A percentile compares a stretch with the other conserved stretches of the same genome.
Conservation (phyloP, 139 green algal species). For the Microglena sp. region DNA sequence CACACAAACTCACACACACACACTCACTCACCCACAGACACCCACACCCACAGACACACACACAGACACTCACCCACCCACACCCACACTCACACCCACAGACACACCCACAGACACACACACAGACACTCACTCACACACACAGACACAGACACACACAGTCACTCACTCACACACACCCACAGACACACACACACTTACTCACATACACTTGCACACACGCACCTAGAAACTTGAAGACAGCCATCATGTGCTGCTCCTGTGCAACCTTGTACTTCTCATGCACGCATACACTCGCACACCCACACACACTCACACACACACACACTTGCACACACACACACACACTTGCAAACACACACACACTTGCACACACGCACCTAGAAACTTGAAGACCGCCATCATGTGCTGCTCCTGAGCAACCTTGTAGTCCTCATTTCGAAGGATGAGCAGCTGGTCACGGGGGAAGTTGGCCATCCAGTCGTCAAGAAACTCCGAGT, state of each 20-base stretch:
- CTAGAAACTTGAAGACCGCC: constrained; percentile 28
- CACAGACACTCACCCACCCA: too few relatives aligned
- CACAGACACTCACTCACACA: too few relatives aligned
- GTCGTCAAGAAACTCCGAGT: constrained; percentile 22
- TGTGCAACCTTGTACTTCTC: constrained; percentile 33
- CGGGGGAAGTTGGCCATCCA: constrained; percentile 28
- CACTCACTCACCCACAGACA: too few relatives aligned
- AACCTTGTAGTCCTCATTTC: constrained; percentile 42
- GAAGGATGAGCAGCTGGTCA: constrained; percentile 39
- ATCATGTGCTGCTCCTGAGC: constrained; percentile 30
- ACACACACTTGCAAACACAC: not conserved
- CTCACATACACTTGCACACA: too few relatives aligned
- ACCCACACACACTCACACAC: not conserved
- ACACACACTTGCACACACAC: not conserved
- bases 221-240: constrained; percentile 24
- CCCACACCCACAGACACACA: too few relatives aligned
- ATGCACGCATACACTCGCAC: too few relatives aligned
- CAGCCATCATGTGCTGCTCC: constrained; percentile 26
- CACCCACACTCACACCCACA: too few relatives aligned
- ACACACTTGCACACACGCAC: not conserved
- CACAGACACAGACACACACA: too few relatives aligned
- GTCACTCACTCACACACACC: too few relatives aligned
- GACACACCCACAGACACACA: too few relatives aligned
- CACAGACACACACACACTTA: too few relatives aligned
- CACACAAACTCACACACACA: too few relatives aligned